Percentiles rank a stretch among this genome's conserved stretches.
Evolutionary conservation across 148 eudicot species (phyloP).

Genomic region (Heliosperma pusillum): DNA sequence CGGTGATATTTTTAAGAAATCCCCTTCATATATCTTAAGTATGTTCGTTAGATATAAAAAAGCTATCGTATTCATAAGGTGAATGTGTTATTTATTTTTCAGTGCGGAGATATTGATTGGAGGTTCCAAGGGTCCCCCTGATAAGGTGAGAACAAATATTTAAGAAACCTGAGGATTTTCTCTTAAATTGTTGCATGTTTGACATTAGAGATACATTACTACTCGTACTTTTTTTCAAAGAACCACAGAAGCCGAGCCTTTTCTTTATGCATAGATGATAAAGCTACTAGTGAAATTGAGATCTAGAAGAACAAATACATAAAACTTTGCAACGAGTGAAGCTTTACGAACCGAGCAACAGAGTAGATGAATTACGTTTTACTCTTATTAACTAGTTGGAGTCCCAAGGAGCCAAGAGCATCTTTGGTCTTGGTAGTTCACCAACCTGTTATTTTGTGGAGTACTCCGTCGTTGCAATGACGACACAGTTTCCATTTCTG

Average conservation of each 20-base stretch:
- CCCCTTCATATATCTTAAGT: neutral
- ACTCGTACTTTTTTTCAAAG: too few species aligned
- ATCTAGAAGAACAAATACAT: too few species aligned
- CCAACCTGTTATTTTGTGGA: too few species aligned
- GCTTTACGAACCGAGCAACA: too few species aligned
- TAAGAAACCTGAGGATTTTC: neutral
- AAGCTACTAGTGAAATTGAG: too few species aligned
- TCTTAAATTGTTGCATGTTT: neutral
- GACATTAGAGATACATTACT: neutral
- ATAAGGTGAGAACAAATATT: conserved; percentile 58
- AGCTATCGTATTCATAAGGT: neutral
- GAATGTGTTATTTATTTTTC: conserved; percentile 24
- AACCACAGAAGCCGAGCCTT: too few species aligned
- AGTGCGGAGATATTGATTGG: conserved; percentile 91
- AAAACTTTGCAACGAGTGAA: neutral
- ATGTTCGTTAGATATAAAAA: neutral
- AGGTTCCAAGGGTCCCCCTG: conserved; percentile 85
- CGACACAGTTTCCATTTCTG: neutral
- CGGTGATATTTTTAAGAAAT: neutral
- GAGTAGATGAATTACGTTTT: too few species aligned
- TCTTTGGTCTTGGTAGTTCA: too few species aligned
- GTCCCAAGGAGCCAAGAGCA: neutral
- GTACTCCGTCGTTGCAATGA: too few species aligned
- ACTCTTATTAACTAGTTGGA: neutral
- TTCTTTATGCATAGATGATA: too few species aligned